phyloP scores from a whole-genome alignment of 805 yeast genomes.

The Starmerella sp. region DNA sequence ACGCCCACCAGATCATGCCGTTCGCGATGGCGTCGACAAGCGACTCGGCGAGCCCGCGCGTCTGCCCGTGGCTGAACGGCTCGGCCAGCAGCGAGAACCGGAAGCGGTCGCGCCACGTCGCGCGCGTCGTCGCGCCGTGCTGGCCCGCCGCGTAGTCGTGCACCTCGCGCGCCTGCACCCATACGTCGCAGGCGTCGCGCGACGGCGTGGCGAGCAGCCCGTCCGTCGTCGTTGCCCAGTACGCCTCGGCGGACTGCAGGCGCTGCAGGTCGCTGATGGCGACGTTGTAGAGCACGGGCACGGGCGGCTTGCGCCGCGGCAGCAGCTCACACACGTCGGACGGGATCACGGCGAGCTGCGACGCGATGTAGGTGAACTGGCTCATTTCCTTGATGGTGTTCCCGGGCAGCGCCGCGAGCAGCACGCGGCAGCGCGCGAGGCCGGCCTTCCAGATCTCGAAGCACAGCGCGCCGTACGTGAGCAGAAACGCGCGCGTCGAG shows the following conservation, averaged over 20 bases:
- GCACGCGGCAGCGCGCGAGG: slow-evolving; percentile 44
- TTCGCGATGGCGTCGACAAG: slow-evolving; percentile 17
- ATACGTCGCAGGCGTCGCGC: slow-evolving; percentile 21
- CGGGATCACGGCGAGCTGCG: slow-evolving; percentile 55
- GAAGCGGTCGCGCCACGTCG: slow-evolving; percentile 25
- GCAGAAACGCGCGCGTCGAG: slow-evolving; percentile 35
- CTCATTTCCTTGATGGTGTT: slow-evolving; percentile 17
- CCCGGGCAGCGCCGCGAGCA: slow-evolving; percentile 29
- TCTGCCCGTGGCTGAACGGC: slow-evolving; percentile 11
- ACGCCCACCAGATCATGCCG: slow-evolving; percentile 79
- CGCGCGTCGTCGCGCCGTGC: slow-evolving; percentile 1
- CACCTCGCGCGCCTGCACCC: slow-evolving; percentile 8
- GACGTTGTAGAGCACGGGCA: slow-evolving; percentile 40
- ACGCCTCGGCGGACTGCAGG: slow-evolving; percentile 31
- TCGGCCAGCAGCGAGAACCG: slow-evolving; percentile 22
- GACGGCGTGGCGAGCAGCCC: slow-evolving; percentile 38
- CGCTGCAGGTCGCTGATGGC: slow-evolving; percentile 47
- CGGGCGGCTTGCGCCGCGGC: slow-evolving; percentile 22
- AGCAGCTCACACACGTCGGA: slow-evolving; percentile 36
- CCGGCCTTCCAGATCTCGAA: slow-evolving; percentile 56
- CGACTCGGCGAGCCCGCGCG: slow-evolving; percentile 14
- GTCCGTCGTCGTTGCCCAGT: slow-evolving; percentile 56
- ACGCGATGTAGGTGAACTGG: slow-evolving; percentile 45
- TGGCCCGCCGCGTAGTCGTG: slow-evolving; percentile 6
- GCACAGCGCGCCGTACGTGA: slow-evolving; percentile 50